Evolutionary conservation across 139 green algal species (phyloP), one percentile per base, ranked within the genome.

Genomic region (Chlamydomonas schloesseri): DNA sequence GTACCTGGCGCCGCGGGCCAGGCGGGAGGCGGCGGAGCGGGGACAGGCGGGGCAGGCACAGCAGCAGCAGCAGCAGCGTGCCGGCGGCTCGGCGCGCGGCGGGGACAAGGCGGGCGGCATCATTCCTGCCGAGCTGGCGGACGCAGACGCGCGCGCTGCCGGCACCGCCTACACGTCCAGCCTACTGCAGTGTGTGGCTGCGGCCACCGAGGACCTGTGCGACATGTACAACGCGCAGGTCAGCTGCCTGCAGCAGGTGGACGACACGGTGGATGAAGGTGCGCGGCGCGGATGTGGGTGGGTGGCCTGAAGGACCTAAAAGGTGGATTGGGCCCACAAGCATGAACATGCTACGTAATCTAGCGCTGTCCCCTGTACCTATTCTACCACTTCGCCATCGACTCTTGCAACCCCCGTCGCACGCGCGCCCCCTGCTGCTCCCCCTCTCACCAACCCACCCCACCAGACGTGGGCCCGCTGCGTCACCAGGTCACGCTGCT

Each of bases 141-240:
- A 33, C 53, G 68, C 68, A 1, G 80, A 78, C 31, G 57, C 50
- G 0, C 47, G 80, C 18, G 50, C 80, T 1, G 28, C 37, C 0
- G 55, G 75, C 76, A 67, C 29, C 70, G 70, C 82, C 17, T 84
- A 87, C 69, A 28, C 64, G 74, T 81, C 57, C 17, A 76, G 82
- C 33, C 88, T 91, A 58, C 79, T 89, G 83, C 88, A 91, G 80
- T 76, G 67, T n/a, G 31, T 83, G 21, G 82, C 73, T 0, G 88
- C 88, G 10, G 70, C 26, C 62, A 89, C 68, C 5, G 29, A 82
- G 42, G 84, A 87, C 74, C 81, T 92, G 26, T 53, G 50, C 42
- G 84, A 90, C 67, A 88, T 89, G 68, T 92, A 89, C 84, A 68
- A 5, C 28, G 84, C 73, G 47, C 88, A 89, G 81, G n/a, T 87